A percentile compares a stretch with the other conserved stretches of the same genome.
phyloP scores from a whole-genome alignment of 2,329 filamentous ascomycete genomes.

The Didymella pomorum region DNA sequence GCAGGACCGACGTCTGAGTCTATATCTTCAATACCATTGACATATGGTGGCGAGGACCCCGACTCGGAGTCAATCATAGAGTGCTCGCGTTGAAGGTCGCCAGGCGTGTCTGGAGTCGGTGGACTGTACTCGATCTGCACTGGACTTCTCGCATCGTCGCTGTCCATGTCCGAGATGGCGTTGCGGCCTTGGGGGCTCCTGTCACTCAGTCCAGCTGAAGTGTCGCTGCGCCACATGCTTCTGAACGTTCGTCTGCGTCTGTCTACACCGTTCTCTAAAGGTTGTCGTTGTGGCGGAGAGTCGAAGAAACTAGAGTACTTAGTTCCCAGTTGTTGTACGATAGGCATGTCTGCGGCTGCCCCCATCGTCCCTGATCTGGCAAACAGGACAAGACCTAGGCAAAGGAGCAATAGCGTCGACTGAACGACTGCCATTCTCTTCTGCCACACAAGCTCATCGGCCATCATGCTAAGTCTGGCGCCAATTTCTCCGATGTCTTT shows the following conservation, averaged over 20 bases:
- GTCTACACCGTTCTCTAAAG: constrained; percentile 32
- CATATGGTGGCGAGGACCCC: constrained; percentile 21
- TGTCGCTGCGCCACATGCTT: constrained; percentile 48
- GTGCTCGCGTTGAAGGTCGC: neutral
- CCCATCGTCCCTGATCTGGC: constrained; percentile 50
- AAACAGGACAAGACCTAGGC: constrained; percentile 88
- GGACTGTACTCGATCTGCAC: constrained; percentile 43
- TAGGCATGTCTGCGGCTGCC: constrained; percentile 53
- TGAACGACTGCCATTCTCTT: constrained; percentile 96
- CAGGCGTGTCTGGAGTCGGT: constrained; percentile 43
- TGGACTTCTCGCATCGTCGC: constrained; percentile 45
- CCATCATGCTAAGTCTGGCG: constrained; percentile 81
- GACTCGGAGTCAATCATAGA: constrained; percentile 10
- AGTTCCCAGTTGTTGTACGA: constrained; percentile 55
- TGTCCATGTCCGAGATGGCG: constrained; percentile 41
- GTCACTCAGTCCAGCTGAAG: constrained; percentile 43
- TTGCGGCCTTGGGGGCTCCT: constrained; percentile 38
- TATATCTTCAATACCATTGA: constrained; percentile 25
- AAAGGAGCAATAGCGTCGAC: constrained; percentile 84
- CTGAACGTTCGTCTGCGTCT: constrained; percentile 44
- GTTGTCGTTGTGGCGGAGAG: constrained; percentile 43
- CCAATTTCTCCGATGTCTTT: constrained; percentile 84
- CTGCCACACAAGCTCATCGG: constrained; percentile 85
- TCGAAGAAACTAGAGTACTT: constrained; percentile 49
- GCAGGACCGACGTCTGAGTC: constrained; percentile 17